These are phyloP conservation scores for Geranomyces variabilis DNA, from an alignment of 192 early-diverging fungal genomes.

Conservation along the genomic window DNA sequence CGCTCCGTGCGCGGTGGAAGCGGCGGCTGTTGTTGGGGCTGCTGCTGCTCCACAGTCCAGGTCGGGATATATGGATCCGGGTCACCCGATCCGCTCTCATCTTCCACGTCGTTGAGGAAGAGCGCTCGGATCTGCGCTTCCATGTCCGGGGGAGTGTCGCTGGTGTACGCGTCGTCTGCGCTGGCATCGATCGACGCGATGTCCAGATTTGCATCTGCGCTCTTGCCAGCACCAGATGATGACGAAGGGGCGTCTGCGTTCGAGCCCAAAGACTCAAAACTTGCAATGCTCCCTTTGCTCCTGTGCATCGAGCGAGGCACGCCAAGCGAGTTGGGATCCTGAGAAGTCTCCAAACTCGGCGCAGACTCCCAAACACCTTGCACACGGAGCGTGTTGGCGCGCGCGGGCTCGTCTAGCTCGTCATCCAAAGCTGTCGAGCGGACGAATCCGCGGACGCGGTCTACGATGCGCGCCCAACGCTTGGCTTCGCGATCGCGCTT, in stretches of 20 bases:
- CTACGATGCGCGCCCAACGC: background rate
- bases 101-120: conserved; percentile 1
- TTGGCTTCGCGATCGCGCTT: conserved; percentile 10
- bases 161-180: background rate
- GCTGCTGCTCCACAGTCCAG: background rate
- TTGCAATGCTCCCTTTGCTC: conserved; percentile 14
- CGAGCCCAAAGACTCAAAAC: conserved; percentile 22
- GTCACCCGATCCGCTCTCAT: background rate
- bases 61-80: conserved; percentile 5
- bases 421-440: conserved; percentile 15
- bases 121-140: conserved; percentile 11
- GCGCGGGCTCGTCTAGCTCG: conserved; percentile 15
- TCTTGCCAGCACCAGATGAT: background rate
- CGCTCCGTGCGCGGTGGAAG: background rate
- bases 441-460: conserved; percentile 19
- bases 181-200: background rate
- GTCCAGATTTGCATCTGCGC: background rate
- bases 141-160: background rate
- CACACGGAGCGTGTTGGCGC: background rate
- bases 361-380: background rate
- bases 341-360: background rate
- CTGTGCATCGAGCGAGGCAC: background rate
- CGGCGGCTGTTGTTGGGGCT: background rate
- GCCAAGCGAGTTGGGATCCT: background rate
- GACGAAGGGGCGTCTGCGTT: background rate